Evolutionary conservation across 2,329 filamentous ascomycete species (phyloP).

Genomic region (Clonostachys rhizophaga): DNA sequence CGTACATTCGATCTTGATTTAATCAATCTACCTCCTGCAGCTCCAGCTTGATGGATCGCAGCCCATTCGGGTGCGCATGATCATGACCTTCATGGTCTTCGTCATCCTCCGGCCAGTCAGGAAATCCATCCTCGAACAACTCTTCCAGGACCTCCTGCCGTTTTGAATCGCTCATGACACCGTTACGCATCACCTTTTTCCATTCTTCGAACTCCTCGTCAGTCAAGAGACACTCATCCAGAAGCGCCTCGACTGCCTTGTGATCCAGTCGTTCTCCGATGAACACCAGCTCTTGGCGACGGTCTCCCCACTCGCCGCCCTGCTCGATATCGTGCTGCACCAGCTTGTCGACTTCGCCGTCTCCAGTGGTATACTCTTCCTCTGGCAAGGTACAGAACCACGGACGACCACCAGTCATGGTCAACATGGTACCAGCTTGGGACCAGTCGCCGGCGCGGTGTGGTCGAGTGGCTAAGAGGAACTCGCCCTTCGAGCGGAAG

Average conservation of each 20-base stretch:
- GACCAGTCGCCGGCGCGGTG: constrained; percentile 54
- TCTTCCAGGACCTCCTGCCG: constrained; percentile 40
- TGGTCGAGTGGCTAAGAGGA: constrained; percentile 55
- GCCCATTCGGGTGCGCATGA: constrained; percentile 1
- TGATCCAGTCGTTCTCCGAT: constrained; percentile 63
- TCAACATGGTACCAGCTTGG: constrained; percentile 61
- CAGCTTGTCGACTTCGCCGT: constrained; percentile 40
- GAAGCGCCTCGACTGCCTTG: constrained; percentile 38
- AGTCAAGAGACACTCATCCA: constrained; percentile 60
- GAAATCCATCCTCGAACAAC: constrained; percentile 55
- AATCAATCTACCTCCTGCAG: not conserved
- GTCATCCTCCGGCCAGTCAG: constrained; percentile 46
- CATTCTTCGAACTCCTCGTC: constrained; percentile 52
- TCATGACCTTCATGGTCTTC: constrained; percentile 25
- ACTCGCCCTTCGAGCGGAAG: constrained; percentile 59
- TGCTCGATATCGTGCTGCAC: constrained; percentile 44
- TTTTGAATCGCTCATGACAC: constrained; percentile 22
- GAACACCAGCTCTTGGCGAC: constrained; percentile 68
- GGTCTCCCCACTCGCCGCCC: constrained; percentile 62
- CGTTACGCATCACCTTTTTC: constrained; percentile 44
- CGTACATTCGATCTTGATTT: not conserved
- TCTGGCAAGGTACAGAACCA: constrained; percentile 58
- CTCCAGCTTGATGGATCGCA: not conserved
- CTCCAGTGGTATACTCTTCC: constrained; percentile 40
- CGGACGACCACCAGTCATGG: constrained; percentile 45